phyloP scores from a whole-genome alignment of 1,284 basidiomycete genomes.

The Rhodotorula sp. region DNA sequence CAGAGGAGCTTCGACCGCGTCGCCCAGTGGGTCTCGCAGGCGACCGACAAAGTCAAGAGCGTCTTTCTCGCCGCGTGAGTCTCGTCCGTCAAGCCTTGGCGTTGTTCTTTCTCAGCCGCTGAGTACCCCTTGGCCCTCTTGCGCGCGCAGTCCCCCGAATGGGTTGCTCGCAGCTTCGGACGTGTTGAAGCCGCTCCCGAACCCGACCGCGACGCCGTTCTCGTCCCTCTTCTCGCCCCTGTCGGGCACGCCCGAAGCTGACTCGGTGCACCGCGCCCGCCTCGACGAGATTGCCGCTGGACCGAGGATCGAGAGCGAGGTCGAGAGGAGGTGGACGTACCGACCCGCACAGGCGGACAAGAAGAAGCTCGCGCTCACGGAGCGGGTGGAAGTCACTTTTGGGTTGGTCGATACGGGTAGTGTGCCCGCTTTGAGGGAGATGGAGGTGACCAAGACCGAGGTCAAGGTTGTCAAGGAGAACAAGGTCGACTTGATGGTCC shows the following conservation, averaged over 20 bases:
- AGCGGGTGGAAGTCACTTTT: slow-evolving; percentile 14
- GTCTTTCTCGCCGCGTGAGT: slow-evolving; percentile 30
- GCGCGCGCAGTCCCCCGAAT: not conserved
- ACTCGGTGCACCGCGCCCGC: not conserved
- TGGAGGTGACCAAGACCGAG: not conserved
- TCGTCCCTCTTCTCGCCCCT: not conserved
- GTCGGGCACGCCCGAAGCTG: not conserved
- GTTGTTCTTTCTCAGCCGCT: not conserved
- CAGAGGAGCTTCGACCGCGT: slow-evolving; percentile 14
- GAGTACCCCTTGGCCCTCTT: too few species aligned
- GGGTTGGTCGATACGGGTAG: not conserved
- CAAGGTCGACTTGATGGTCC: slow-evolving; percentile 24
- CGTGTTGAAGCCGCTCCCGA: slow-evolving; percentile 10
- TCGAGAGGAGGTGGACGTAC: slow-evolving; percentile 22
- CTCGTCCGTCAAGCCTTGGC: too few species aligned
- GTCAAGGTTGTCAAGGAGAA: slow-evolving; percentile 13
- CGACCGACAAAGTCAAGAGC: not conserved
- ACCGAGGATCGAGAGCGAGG: slow-evolving; percentile 8
- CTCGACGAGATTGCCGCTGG: not conserved
- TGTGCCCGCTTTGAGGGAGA: not conserved
- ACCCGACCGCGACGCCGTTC: slow-evolving; percentile 4
- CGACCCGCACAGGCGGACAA: not conserved
- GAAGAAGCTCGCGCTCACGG: not conserved
- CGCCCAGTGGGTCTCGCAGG: slow-evolving; percentile 5
- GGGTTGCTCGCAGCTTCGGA: slow-evolving; percentile 16